Evolutionary conservation across 2,329 filamentous ascomycete genomes (phyloP).

Genomic region (Beauveria caledonica): DNA sequence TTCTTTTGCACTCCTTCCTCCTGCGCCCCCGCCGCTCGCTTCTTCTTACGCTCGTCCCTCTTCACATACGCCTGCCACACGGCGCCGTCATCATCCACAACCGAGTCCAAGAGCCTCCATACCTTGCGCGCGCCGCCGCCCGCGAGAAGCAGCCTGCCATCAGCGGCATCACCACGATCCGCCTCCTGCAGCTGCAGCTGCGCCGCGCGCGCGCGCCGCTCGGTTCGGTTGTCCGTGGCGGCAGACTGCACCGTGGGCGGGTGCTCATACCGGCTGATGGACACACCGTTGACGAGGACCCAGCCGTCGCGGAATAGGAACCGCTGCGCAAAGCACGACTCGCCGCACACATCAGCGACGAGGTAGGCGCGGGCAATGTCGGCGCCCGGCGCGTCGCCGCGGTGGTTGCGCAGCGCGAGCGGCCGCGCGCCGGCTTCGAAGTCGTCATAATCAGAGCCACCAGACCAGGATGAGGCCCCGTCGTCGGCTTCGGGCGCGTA

Average conservation of each 20-base stretch:
- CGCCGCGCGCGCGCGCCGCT: not conserved
- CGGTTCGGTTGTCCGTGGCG: constrained; percentile 1
- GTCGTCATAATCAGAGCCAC: constrained; percentile 14
- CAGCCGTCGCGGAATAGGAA: constrained; percentile 38
- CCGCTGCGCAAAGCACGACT: constrained; percentile 39
- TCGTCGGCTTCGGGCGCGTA: constrained; percentile 30
- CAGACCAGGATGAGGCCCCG: constrained; percentile 17
- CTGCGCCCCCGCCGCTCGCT: constrained; percentile 5
- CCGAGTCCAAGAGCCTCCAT: constrained; percentile 35
- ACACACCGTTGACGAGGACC: constrained; percentile 40
- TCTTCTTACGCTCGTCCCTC: constrained; percentile 14
- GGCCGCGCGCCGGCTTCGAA: constrained; percentile 34
- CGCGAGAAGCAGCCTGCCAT: constrained; percentile 12
- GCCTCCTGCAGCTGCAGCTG: not conserved
- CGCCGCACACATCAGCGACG: constrained; percentile 34
- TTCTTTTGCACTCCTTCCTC: constrained; percentile 6
- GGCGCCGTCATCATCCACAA: constrained; percentile 25
- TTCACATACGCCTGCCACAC: constrained; percentile 42
- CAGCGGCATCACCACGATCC: constrained; percentile 22
- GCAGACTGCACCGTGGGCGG: constrained; percentile 20
- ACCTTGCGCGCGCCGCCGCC: constrained; percentile 21
- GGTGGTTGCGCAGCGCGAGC: constrained; percentile 31
- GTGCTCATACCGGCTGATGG: constrained; percentile 34
- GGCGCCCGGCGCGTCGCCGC: constrained; percentile 22
- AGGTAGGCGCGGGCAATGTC: constrained; percentile 33